Base-by-base conservation (phyloP, 768 basidiomycete species). In the Boletus edulis region DNA sequence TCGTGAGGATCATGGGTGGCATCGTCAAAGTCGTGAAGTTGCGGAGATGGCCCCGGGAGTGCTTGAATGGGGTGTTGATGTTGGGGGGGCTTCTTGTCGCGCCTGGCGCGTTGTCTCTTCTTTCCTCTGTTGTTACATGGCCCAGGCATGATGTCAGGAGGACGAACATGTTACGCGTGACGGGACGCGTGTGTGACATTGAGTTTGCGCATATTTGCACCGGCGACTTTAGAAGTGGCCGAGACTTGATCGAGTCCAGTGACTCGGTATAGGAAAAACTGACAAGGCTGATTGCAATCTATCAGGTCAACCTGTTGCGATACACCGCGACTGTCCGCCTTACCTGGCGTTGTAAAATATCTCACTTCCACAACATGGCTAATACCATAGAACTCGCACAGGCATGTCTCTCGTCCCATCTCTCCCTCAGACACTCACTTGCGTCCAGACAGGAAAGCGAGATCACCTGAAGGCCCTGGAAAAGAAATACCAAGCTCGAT, bases 391-490 rank as follows among this genome's bases (percentile, higher is more conserved):
- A 86, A 67, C 74, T 86, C 29, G 79, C 81, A 13, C 84, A 85
- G 76, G 85, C 81, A 53, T 46, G 69, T 46, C 39, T 64, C 31
- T 32, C 15, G 3, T 22, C 46, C 49, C 9, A 24, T 29, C n/a
- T 27, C 20, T 50, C 40, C 14, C 15, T 15, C n/a, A 13, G 29
- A 53, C 35, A 27, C 55, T 60, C 54, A 60, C 41, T 48, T 44
- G 22, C 13, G 13, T 52, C 12, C 72, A 98, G 93, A 98, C 96
- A 15, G 91, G 81, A 65, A 99, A 98, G 72, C 83, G 97, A 69
- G 97, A 99, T 75, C 77, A 86, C 63, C 74, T 99, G 50, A 87
- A 82, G 67, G 78, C 80, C 20, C 76, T 98, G 54, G 97, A 98
- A 73, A 81, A 84, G 65, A 81, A 85, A 71, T 93, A 92, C 62